Evolutionary conservation across 2,329 filamentous ascomycete species (phyloP).

Genomic region (Alternaria conjuncta): DNA sequence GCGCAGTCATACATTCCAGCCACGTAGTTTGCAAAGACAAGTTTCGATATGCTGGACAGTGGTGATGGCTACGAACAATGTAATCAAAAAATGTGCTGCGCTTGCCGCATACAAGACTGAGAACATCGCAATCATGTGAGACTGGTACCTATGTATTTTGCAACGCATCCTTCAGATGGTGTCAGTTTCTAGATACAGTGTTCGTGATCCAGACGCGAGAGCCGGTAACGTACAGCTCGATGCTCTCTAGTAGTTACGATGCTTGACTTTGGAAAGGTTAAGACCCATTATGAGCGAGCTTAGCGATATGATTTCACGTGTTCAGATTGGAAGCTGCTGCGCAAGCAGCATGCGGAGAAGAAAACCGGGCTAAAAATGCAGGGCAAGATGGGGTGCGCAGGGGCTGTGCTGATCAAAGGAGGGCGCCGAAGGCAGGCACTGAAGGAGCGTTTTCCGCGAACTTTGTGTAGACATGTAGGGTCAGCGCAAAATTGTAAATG

Average conservation of each 20-base stretch:
- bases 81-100: not conserved
- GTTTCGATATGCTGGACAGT: not conserved
- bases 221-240: slow-evolving; percentile 33
- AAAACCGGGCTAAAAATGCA: not conserved
- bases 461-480: slow-evolving; percentile 9
- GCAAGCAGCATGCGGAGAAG: not conserved
- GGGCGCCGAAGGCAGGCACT: not conserved
- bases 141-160: not conserved
- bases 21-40: not conserved
- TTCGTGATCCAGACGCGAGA: slow-evolving; percentile 29
- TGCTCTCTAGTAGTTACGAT: slow-evolving; percentile 34
- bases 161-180: not conserved
- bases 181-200: not conserved
- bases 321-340: slow-evolving; percentile 15
- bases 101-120: not conserved
- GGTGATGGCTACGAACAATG: not conserved
- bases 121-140: not conserved
- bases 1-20: not conserved
- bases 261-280: slow-evolving; percentile 23
- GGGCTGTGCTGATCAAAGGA: not conserved
- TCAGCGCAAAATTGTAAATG: not conserved
- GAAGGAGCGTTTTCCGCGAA: slow-evolving; percentile 8
- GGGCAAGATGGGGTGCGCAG: not conserved
- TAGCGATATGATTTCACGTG: slow-evolving; percentile 30
- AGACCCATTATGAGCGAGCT: slow-evolving; percentile 32